Base-by-base conservation (phyloP, 441 rosid species). In the Arabidopsis lyrata region DNA sequence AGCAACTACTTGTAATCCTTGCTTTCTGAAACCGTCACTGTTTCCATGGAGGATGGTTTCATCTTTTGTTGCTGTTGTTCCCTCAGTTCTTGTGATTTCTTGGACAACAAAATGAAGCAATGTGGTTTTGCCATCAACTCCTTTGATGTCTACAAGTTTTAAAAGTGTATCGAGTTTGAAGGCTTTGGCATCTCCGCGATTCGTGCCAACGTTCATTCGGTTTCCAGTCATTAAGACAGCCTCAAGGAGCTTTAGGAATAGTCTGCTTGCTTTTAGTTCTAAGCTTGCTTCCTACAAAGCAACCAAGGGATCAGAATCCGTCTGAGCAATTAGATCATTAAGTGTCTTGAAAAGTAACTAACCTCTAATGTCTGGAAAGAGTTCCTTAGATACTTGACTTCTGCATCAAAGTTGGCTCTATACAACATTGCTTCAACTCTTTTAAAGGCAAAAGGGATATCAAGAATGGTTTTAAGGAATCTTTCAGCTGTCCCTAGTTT, bases 31-130 rank as follows among this genome's bases (percentile, higher is more conserved):
- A 69, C 83, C 88, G 5, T 90, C 94, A 38, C 83, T 93, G 79
- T 71, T 87, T 49, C 75, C 50, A 50, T 59, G 86, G 66, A 64
- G 63, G 56, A 66, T 81, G 58, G 78, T 82, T 72, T 74, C 88
- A 1, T 81, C 73, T 61, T 80, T 70, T 6, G 74, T 41, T 54
- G 88, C 77, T 38, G 56, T 72, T 53, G 85, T 81, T 39, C 84
- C 92, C 80, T 95, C 98, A 0, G 97, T 81, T 84, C 86, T 85
- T 59, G 92, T 90, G 80, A 95, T 92, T 82, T 92, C 99, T 82
- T 95, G 99, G 80, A 95, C 99, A 39, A 95, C 99, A 79, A 95
- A 95, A 77, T 95, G 99, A 50, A 95, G 97, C 74, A 91, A 84
- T 36, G 99, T 92, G 58, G 99, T 95, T 80, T 95, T 92, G 66